phyloP scores from a whole-genome alignment of 1,284 basidiomycete genomes.

The Sporisorium exsertum region DNA sequence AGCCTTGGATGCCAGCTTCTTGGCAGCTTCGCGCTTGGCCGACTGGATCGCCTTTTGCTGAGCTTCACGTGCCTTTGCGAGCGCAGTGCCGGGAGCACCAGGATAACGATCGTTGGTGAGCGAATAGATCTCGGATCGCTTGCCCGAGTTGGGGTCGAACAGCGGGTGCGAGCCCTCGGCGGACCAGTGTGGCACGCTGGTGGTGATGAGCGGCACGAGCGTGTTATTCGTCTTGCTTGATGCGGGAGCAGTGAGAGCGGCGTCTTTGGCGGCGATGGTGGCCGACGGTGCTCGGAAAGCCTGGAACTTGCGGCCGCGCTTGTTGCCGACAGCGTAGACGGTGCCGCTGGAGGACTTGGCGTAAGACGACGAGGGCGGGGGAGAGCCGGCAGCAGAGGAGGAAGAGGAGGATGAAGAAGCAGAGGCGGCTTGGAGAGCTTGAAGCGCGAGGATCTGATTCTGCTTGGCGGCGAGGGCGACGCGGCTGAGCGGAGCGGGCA shows the following conservation, averaged over 20 bases:
- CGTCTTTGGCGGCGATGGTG: constrained; percentile 3
- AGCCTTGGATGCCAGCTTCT: constrained; percentile 53
- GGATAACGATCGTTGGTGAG: constrained; percentile 65
- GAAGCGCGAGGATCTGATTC: constrained; percentile 49
- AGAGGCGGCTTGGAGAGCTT: constrained; percentile 45
- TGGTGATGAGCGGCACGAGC: constrained; percentile 40
- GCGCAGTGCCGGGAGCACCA: constrained; percentile 61
- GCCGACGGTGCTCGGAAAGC: constrained; percentile 38
- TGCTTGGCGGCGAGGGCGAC: constrained; percentile 47
- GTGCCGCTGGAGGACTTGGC: constrained; percentile 16
- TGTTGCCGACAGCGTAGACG: constrained; percentile 16
- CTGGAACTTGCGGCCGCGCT: constrained; percentile 50
- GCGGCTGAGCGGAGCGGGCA: constrained; percentile 47
- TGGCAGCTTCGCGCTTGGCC: constrained; percentile 53
- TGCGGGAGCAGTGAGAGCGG: not conserved
- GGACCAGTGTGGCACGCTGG: constrained; percentile 47
- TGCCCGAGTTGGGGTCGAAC: constrained; percentile 46
- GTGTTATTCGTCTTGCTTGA: constrained; percentile 5
- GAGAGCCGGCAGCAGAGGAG: constrained; percentile 35
- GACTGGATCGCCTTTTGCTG: constrained; percentile 41
- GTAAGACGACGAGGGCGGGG: constrained; percentile 32
- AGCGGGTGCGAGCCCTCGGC: constrained; percentile 47
- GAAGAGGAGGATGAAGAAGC: constrained; percentile 36
- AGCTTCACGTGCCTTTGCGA: constrained; percentile 58
- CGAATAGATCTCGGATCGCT: constrained; percentile 53